Evolutionary conservation across 176 grass and related monocot genomes (phyloP).

Genomic region (Carex pumila): DNA sequence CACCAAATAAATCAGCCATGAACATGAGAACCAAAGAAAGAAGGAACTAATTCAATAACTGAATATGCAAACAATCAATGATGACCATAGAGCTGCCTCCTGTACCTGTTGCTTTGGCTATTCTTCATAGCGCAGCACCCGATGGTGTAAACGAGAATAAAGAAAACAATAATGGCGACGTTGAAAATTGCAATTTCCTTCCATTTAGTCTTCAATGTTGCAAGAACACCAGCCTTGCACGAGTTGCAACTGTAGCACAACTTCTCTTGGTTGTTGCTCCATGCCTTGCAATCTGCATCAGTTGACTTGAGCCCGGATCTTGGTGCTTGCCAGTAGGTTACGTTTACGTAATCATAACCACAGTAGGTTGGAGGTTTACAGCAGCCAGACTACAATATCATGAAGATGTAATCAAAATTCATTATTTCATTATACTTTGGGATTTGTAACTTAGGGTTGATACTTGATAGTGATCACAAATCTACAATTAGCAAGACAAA

Average conservation of each 20-base stretch:
- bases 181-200: constrained; percentile 41
- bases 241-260: constrained; percentile 64
- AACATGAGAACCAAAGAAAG: not conserved
- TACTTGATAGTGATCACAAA: not conserved
- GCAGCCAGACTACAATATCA: constrained; percentile 48
- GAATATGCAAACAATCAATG: not conserved
- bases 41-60: not conserved
- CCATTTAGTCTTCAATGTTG: constrained; percentile 52
- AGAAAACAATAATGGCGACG: constrained; percentile 32
- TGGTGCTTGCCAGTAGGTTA: constrained; percentile 40
- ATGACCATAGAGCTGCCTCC: constrained; percentile 10
- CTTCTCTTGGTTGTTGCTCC: constrained; percentile 44
- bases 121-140: constrained; percentile 59
- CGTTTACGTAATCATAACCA: constrained; percentile 37
- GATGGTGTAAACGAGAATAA: constrained; percentile 49
- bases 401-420: not conserved
- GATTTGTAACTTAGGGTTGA: not conserved
- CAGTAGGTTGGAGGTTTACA: constrained; percentile 81
- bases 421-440: not conserved
- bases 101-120: constrained; percentile 10
- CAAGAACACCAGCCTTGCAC: constrained; percentile 51
- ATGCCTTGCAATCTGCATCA: constrained; percentile 43
- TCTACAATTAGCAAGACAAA: not conserved
- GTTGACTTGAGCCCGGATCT: constrained; percentile 18
- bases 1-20: not conserved